These are phyloP conservation scores for Amanita brunnescens DNA, from an alignment of 768 basidiomycete genomes.

Conservation along the genomic window DNA sequence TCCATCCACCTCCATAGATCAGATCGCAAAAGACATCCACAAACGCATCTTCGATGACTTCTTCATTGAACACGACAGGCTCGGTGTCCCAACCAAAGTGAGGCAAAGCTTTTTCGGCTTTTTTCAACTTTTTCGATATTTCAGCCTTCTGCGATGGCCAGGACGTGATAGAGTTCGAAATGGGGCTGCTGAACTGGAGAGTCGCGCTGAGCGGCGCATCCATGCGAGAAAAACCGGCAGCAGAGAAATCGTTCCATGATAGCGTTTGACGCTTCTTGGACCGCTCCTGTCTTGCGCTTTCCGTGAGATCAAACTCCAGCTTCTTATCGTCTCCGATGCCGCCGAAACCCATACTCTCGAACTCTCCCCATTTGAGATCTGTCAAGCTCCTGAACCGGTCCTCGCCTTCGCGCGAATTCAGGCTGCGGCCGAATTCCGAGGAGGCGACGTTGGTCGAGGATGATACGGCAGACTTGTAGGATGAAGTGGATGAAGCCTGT, in stretches of 20 bases:
- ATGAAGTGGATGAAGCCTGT: slow-evolving; percentile 31
- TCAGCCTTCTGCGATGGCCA: slow-evolving; percentile 75
- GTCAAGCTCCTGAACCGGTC: slow-evolving; percentile 75
- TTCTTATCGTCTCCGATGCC: slow-evolving; percentile 52
- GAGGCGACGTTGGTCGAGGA: slow-evolving; percentile 17
- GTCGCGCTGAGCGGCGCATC: slow-evolving; percentile 73
- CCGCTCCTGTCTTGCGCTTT: slow-evolving; percentile 64
- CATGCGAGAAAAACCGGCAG: slow-evolving; percentile 70
- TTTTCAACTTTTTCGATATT: slow-evolving; percentile 72
- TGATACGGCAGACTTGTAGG: slow-evolving; percentile 28
- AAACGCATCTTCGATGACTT: slow-evolving; percentile 86
- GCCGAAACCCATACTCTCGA: slow-evolving; percentile 78
- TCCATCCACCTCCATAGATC: slow-evolving; percentile 77
- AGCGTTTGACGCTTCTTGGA: slow-evolving; percentile 74
- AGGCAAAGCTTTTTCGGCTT: slow-evolving; percentile 72
- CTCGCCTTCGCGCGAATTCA: slow-evolving; percentile 39
- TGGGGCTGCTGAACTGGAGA: slow-evolving; percentile 63
- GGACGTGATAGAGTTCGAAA: slow-evolving; percentile 41
- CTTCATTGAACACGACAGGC: slow-evolving; percentile 68
- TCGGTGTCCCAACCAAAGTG: slow-evolving; percentile 91
- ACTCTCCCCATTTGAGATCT: slow-evolving; percentile 88
- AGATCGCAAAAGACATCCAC: slow-evolving; percentile 81
- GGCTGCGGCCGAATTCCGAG: slow-evolving; percentile 26
- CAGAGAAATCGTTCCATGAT: slow-evolving; percentile 86
- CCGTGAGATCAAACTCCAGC: slow-evolving; percentile 88